Conservation (phyloP, 2,329 filamentous ascomycete genomes). For the Mariannaea sp. region DNA sequence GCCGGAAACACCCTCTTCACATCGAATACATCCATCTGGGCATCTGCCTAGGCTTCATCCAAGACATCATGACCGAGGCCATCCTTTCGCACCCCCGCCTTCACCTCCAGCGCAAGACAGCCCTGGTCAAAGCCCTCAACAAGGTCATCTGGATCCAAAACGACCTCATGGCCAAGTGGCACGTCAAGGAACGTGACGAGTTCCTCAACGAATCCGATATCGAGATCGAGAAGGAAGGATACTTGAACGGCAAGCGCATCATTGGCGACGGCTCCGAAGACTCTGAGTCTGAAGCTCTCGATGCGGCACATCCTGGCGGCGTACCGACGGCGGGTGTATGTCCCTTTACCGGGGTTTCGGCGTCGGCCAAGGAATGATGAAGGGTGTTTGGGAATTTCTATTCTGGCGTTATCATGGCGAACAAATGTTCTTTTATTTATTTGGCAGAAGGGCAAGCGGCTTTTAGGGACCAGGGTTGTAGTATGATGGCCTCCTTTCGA, state of each 20-base stretch:
- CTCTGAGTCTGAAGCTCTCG: constrained; percentile 22
- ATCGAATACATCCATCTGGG: constrained; percentile 83
- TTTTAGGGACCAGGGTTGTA: constrained; percentile 9
- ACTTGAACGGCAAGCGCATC: constrained; percentile 66
- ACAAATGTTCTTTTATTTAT: too few species aligned
- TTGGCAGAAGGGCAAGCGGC: constrained; percentile 13
- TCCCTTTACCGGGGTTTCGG: constrained; percentile 34
- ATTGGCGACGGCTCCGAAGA: constrained; percentile 44
- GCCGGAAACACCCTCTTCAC: constrained; percentile 72
- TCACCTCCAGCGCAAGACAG: constrained; percentile 69
- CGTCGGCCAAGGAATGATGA: constrained; percentile 15
- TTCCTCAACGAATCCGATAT: constrained; percentile 54
- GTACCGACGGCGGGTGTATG: constrained; percentile 30
- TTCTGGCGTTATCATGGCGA: constrained; percentile 16
- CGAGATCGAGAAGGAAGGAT: constrained; percentile 65
- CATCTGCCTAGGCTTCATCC: constrained; percentile 72
- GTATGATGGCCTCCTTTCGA: background rate
- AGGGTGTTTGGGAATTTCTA: background rate
- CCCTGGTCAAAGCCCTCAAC: constrained; percentile 73
- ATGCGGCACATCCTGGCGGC: constrained; percentile 24
- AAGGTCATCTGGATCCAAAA: constrained; percentile 91
- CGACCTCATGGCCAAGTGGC: constrained; percentile 84
- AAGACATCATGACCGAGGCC: constrained; percentile 77
- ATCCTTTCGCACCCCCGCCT: constrained; percentile 74
- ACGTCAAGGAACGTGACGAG: constrained; percentile 71